These are phyloP conservation scores for Debaryomycetaceae sp. DNA, from an alignment of 1,139 yeast species.

Conservation along the genomic window DNA sequence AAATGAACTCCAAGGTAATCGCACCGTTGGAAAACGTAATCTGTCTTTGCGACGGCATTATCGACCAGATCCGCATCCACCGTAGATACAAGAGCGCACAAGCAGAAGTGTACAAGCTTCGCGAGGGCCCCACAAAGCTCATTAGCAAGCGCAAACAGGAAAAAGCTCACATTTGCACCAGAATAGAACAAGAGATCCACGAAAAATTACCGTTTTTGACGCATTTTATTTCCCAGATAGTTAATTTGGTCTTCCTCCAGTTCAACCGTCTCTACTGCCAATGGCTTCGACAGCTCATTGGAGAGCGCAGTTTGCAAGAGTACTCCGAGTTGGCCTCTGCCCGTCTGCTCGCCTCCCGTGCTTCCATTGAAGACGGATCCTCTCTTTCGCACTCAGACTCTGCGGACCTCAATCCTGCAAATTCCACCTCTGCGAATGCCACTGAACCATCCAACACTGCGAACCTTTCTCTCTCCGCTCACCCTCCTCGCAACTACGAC, in stretches of 20 bases:
- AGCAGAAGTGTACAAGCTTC: constrained; percentile 6
- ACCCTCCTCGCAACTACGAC: constrained; percentile 5
- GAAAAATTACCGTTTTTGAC: constrained; percentile 8
- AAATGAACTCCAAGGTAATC: constrained; percentile 10
- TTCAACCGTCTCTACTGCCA: constrained; percentile 7
- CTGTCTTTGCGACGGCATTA: constrained; percentile 9
- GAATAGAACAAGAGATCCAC: constrained; percentile 6
- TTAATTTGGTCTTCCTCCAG: constrained; percentile 1
- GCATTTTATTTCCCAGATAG: constrained; percentile 4
- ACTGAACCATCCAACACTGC: no score
- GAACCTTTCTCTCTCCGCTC: neutral
- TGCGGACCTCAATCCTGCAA: no score
- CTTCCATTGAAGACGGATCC: no score
- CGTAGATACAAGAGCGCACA: constrained; percentile 6
- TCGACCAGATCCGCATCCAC: constrained; percentile 6
- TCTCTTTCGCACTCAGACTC: no score
- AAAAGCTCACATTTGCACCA: constrained; percentile 8
- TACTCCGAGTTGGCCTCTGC: constrained; percentile 1
- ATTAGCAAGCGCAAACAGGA: constrained; percentile 2
- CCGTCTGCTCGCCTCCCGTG: neutral
- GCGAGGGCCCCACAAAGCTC: constrained; percentile 6
- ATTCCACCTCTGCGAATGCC: no score
- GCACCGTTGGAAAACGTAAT: constrained; percentile 4
- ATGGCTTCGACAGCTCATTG: constrained; percentile 11
- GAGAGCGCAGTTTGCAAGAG: constrained; percentile 11